Conservation (phyloP, 75 land plant genomes). For the Picea glauca region DNA sequence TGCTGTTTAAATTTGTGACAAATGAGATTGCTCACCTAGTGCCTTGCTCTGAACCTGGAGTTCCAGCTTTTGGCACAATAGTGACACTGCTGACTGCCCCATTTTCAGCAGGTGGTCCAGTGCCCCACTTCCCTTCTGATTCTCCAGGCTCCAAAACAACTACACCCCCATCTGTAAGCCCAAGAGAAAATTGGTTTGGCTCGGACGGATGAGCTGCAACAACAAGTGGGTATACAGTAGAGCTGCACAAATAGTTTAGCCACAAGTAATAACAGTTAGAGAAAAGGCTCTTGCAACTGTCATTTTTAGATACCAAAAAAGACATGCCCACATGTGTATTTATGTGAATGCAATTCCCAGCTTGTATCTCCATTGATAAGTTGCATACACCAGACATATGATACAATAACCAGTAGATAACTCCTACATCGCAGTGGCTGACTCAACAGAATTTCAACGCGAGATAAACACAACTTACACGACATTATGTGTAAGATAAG, state of each 20-base stretch:
- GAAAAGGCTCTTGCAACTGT: not conserved
- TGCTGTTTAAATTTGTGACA: not conserved
- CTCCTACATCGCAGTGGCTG: not conserved
- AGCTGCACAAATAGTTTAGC: slow-evolving; percentile 18
- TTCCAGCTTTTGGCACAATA: slow-evolving; percentile 13
- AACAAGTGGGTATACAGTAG: slow-evolving; percentile 34
- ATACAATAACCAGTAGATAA: not conserved
- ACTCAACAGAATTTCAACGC: not conserved
- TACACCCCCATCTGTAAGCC: slow-evolving; percentile 49
- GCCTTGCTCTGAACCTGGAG: slow-evolving; percentile 9
- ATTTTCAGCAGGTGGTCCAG: slow-evolving; percentile 23
- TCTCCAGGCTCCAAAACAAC: slow-evolving; percentile 47
- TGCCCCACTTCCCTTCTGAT: slow-evolving; percentile 54
- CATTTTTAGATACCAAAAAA: not conserved
- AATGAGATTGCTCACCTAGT: slow-evolving; percentile 4
- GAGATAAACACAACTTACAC: slow-evolving; percentile 19
- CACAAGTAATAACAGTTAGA: not conserved
- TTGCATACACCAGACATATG: not conserved
- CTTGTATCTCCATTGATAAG: not conserved
- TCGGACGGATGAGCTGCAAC: slow-evolving; percentile 61
- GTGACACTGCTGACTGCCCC: slow-evolving; percentile 10
- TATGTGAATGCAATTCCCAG: not conserved
- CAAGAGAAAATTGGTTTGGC: slow-evolving; percentile 50
- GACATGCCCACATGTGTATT: not conserved
- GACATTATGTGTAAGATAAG: slow-evolving; percentile 38